These are phyloP conservation scores for Pneumocystis murina DNA, from an alignment of 1,139 yeast genomes.

Conservation along the genomic window DNA sequence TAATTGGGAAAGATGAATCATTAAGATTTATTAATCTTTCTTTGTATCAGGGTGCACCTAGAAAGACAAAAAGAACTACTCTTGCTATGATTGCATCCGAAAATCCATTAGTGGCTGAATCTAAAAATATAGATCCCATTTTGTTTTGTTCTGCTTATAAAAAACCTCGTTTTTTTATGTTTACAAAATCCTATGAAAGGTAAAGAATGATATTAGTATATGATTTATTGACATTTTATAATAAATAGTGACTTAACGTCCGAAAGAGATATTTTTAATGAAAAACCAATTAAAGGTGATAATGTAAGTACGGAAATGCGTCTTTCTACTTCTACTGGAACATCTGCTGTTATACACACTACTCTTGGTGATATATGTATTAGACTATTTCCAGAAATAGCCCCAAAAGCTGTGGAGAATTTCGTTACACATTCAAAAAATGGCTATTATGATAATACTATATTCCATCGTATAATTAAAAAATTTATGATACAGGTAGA, in stretches of 20 bases:
- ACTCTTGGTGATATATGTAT: slow-evolving; percentile 34
- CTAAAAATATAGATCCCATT: slow-evolving; percentile 25
- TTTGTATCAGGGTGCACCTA: slow-evolving; percentile 24
- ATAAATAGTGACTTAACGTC: slow-evolving; percentile 10
- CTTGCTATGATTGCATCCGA: slow-evolving; percentile 29
- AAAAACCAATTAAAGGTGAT: slow-evolving; percentile 17
- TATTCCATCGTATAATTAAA: slow-evolving; percentile 36
- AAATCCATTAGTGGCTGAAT: slow-evolving; percentile 27
- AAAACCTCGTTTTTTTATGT: slow-evolving; percentile 26
- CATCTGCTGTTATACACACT: slow-evolving; percentile 28
- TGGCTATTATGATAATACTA: slow-evolving; percentile 30
- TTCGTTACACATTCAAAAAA: slow-evolving; percentile 28
- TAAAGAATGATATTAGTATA: slow-evolving; percentile 6
- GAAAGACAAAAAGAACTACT: slow-evolving; percentile 19
- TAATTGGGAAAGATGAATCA: slow-evolving; percentile 27
- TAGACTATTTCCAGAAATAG: slow-evolving; percentile 25
- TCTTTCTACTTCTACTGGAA: slow-evolving; percentile 4
- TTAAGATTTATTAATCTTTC: slow-evolving; percentile 21
- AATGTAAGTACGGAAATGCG: slow-evolving; percentile 10
- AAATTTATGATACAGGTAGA: slow-evolving; percentile 36
- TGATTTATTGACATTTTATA: slow-evolving; percentile 9
- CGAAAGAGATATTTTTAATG: slow-evolving; percentile 19
- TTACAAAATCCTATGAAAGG: slow-evolving; percentile 17
- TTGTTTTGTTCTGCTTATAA: slow-evolving; percentile 26
- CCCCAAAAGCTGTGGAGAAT: slow-evolving; percentile 35